Base-by-base conservation (phyloP, 2,329 filamentous ascomycete genomes). In the Lachnellula arida region DNA sequence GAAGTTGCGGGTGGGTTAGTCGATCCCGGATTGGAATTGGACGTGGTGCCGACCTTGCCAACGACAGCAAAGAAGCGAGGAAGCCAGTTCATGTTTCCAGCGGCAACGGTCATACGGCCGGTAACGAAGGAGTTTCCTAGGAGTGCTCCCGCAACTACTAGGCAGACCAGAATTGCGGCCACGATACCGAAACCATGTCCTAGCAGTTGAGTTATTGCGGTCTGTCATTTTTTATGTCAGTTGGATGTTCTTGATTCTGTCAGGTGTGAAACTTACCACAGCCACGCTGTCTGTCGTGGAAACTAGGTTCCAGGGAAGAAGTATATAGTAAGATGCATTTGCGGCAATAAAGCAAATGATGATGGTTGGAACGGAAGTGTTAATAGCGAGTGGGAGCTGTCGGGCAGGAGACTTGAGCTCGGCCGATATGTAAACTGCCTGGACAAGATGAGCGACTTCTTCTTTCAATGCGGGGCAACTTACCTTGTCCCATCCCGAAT, bases 401-500 rank as follows among this genome's bases (percentile, higher is more conserved):
- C 73, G 74, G 0, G 74, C 76, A 0, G 80, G 80, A 0, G 73
- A 65, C 0, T 74, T 76, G 6, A 83, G 73, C 64, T 83, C 80
- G 0, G 78, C 76, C 0, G 78, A 76, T 47, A 83, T 73, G 60
- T 82, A 83, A 50, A 81, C 77, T 3, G 79, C 80, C 78, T 79
- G 5, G 5, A 39, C 32, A n/a, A 22, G 4, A 40, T 62, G 2
- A 61, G 55, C 54, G 15, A 12, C 32, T 4, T 47, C n/a, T 51
- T 49, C 44, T 19, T 55, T 54, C 47, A 44, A 37, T 44, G 15
- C 14, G 28, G 17, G 28, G n/a, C 11, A 49, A 63, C 75, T 71
- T 40, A 81, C 81, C 71, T 85, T 86, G 54, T 86, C 84, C 84
- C 84, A 87, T 0, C 84, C 84, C 0, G 80, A 83, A 57, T 85